Evolutionary conservation across 1,284 basidiomycete species (phyloP), one percentile per base, ranked within the genome.

Genomic region (Pulveroboletus sp.): DNA sequence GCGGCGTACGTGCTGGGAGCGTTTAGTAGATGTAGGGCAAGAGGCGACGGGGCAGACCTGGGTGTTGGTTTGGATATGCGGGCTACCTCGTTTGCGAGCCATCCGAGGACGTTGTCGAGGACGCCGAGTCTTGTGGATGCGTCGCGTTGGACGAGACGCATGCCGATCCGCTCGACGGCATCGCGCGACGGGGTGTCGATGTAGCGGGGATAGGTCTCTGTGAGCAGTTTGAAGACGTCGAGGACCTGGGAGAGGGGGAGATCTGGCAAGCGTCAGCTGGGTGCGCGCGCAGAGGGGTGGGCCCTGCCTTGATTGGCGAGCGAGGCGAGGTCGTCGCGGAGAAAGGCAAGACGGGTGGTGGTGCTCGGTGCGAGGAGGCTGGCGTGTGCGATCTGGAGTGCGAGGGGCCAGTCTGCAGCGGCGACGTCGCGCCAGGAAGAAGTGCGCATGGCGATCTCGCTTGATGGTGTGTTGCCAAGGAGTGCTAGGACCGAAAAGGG

Each of bases 171-270:
- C 61, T 92, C 85, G 0, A 91, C 87, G 5, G 86, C 87, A 48
- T 84, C 79, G 56, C 87, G 78, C 3, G 92, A 94, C 50, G 78
- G 69, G 3, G 81, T 73, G 69, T 95, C 92, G 44, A 83, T 75
- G 76, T 94, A 94, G 63, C 86, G 84, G 15, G 89, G 81, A 68
- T 91, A 89, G 0, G 89, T 93, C 43, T 85, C 74, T 2, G 87
- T 86, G 45, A 94, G 74, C 2, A 93, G 74, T 59, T 80, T 79
- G 71, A 94, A 88, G 29, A 95, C 70, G 65, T 93, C 91, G 70
- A 87, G 69, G 20, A 78, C 79, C 67, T 92, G 86, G 0, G 81
- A 76, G 36, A 87, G 74, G 46, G 76, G 78, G 47, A 93, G 76
- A 66, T 88, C 89, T 92, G 50, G 52, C 35, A 29, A 49, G 50